These are phyloP conservation scores for Asterophora parasitica DNA, from an alignment of 768 basidiomycete genomes.

Conservation along the genomic window DNA sequence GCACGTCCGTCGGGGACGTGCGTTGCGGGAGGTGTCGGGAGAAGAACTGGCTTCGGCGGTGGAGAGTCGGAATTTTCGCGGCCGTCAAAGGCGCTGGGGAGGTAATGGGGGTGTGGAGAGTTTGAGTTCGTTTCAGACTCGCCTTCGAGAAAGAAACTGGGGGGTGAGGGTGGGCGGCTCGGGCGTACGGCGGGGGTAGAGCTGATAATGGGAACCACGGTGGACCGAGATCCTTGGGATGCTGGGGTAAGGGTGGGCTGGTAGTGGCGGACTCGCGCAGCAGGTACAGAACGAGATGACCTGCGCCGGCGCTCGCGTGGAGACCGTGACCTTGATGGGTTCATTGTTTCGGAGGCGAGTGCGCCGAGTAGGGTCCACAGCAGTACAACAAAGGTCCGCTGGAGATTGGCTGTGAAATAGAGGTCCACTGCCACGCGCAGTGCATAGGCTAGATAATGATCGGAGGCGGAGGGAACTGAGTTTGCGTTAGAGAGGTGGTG, in stretches of 20 bases:
- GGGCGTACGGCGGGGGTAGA: slow-evolving; percentile 17
- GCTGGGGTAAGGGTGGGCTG: slow-evolving; percentile 13
- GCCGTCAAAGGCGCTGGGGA: slow-evolving; percentile 22
- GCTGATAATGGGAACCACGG: slow-evolving; percentile 9
- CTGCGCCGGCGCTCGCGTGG: slow-evolving; percentile 25
- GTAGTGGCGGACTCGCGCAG: slow-evolving; percentile 28
- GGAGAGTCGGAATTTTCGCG: slow-evolving; percentile 23
- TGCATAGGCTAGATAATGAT: slow-evolving; percentile 39
- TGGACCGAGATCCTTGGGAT: slow-evolving; percentile 3
- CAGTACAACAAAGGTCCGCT: slow-evolving; percentile 29
- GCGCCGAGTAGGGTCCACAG: slow-evolving; percentile 35
- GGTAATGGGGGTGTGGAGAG: slow-evolving; percentile 27
- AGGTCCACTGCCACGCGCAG: slow-evolving; percentile 40
- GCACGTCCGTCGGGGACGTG: slow-evolving; percentile 26
- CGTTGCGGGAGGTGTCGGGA: slow-evolving; percentile 35
- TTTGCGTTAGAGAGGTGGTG: slow-evolving; percentile 31
- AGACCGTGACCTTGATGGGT: slow-evolving; percentile 23
- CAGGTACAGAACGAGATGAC: slow-evolving; percentile 20
- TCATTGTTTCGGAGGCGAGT: slow-evolving; percentile 28
- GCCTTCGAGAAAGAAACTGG: slow-evolving; percentile 35
- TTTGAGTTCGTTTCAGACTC: slow-evolving; percentile 22
- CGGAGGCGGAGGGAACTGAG: slow-evolving; percentile 24
- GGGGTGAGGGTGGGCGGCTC: slow-evolving; percentile 32
- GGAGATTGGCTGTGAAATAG: slow-evolving; percentile 30
- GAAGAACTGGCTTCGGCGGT: slow-evolving; percentile 22